Base-by-base conservation (phyloP, 2,329 filamentous ascomycete species). In the Verticillium longisporum region DNA sequence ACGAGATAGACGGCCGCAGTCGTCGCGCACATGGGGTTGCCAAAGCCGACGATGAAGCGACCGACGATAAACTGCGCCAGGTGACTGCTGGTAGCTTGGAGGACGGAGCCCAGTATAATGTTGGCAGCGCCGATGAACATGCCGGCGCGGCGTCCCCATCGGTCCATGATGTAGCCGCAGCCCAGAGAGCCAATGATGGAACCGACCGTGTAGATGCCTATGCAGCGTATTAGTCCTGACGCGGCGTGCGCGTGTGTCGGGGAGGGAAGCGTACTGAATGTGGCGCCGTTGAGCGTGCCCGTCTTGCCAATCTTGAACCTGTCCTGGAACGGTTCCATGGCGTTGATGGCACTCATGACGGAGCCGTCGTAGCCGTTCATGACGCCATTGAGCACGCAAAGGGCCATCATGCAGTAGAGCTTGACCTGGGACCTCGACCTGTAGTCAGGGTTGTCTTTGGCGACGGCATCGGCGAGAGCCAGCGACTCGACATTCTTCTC, bases 91-190 rank as follows among this genome's bases (percentile, higher is more conserved):
- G 58, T 63, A 0, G 64, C 64, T 45, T 66, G 65, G 7, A 66
- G 63, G n/a, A 65, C 53, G 1, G 65, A 66, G 1, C 65, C 65
- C 10, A 66, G 34, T 13, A 66, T 60, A 15, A 66, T 66, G 9
- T 54, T 37, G 15, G 31, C 36, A 2, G 61, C 64, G 3, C 64
- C 64, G 18, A 60, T 50, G 58, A 66, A 66, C 63, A 66, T 66
- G 54, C 63, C 60, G 5, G 61, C 34, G 3, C 64, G 60, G 4
- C 65, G 65, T 1, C 65, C 64, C 64, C 64, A 66, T 50, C 61
- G 56, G 38, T 66, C 64, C 65, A 66, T 66, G 57, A 65, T 58
- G 55, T 65, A 66, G 1, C 65, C 65, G 38, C 65, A 66, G 2
- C 41, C 32, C 3, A 66, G 31, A 38, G 56, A 60, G 1, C 64